A percentile compares a stretch with the other conserved stretches of the same genome.
Conservation (phyloP, 1,139 yeast genomes). For the Zygoascus sp. region DNA sequence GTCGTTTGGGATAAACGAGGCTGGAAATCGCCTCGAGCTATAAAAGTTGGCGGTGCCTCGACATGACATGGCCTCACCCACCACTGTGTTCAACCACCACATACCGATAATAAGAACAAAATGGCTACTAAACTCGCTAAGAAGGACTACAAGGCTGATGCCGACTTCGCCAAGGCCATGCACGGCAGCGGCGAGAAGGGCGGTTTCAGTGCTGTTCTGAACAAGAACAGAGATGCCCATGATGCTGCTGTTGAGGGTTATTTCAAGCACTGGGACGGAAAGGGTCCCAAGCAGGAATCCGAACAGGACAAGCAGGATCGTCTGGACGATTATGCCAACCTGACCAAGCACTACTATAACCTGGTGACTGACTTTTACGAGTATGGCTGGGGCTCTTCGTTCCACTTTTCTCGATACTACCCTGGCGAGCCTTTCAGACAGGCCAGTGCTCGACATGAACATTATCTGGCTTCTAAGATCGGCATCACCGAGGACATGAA, state of each 20-base stretch:
- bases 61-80: not conserved
- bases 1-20: constrained; percentile 3
- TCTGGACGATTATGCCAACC: constrained; percentile 56
- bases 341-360: constrained; percentile 94
- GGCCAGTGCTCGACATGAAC: constrained; percentile 96
- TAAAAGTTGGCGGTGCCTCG: not conserved
- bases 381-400: constrained; percentile 99
- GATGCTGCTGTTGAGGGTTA: constrained; percentile 83
- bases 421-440: constrained; percentile 90
- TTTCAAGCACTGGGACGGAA: constrained; percentile 88
- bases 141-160: constrained; percentile 37
- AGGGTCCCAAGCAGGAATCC: constrained; percentile 52
- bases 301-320: constrained; percentile 52
- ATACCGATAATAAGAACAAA: constrained; percentile 9
- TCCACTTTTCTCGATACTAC: constrained; percentile 94
- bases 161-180: constrained; percentile 72
- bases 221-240: constrained; percentile 76
- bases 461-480: constrained; percentile 85
- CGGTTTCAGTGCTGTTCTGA: constrained; percentile 72
- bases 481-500: constrained; percentile 72
- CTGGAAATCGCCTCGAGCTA: not conserved
- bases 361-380: constrained; percentile 95
- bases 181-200: constrained; percentile 69
- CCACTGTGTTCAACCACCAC: constrained; percentile 4
- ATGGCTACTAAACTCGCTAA: constrained; percentile 37